A percentile compares a stretch with the other conserved stretches of the same genome.
phyloP scores from a whole-genome alignment of 495 filamentous ascomycete species.

The Neurospora sp. region DNA sequence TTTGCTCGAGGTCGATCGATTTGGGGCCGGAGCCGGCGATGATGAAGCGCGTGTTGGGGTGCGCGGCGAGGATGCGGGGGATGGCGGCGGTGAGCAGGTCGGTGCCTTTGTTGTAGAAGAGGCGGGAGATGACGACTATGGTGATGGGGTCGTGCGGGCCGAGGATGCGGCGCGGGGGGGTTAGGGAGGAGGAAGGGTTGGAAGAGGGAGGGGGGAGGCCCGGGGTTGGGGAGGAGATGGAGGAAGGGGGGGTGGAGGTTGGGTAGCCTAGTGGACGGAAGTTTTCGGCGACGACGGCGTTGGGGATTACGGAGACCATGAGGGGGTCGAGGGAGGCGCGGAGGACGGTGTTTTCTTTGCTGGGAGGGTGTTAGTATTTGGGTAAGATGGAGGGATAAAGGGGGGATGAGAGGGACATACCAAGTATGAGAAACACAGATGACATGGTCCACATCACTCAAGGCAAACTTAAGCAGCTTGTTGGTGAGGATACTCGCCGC shows the following conservation, averaged over 20 bases:
- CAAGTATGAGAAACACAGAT: slow-evolving; percentile 98
- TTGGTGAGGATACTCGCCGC: slow-evolving; percentile 93
- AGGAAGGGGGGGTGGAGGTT: slow-evolving; percentile 20
- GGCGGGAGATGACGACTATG: slow-evolving; percentile 91
- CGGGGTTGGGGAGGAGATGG: slow-evolving; percentile 14
- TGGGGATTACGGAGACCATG: slow-evolving; percentile 96
- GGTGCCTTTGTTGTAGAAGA: slow-evolving; percentile 98
- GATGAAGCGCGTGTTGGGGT: slow-evolving; percentile 92
- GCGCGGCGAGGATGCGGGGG: slow-evolving; percentile 75
- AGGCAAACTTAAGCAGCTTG: slow-evolving; percentile 87
- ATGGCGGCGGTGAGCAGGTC: slow-evolving; percentile 91
- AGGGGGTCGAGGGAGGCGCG: slow-evolving; percentile 88
- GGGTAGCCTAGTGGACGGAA: slow-evolving; percentile 59
- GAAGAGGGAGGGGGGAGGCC: slow-evolving; percentile 11
- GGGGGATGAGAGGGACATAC: slow-evolving; percentile 33
- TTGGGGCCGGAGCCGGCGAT: slow-evolving; percentile 93
- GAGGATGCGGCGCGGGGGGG: slow-evolving; percentile 30
- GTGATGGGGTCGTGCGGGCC: slow-evolving; percentile 82
- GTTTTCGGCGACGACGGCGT: slow-evolving; percentile 93
- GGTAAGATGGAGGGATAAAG: not conserved
- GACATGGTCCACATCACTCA: slow-evolving; percentile 96
- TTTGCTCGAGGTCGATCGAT: slow-evolving; percentile 94
- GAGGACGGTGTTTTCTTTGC: slow-evolving; percentile 97
- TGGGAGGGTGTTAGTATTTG: slow-evolving; percentile 23
- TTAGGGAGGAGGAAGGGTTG: not conserved